phyloP scores from a whole-genome alignment of 176 grass and related monocot species.

The Triticum turgidum region DNA sequence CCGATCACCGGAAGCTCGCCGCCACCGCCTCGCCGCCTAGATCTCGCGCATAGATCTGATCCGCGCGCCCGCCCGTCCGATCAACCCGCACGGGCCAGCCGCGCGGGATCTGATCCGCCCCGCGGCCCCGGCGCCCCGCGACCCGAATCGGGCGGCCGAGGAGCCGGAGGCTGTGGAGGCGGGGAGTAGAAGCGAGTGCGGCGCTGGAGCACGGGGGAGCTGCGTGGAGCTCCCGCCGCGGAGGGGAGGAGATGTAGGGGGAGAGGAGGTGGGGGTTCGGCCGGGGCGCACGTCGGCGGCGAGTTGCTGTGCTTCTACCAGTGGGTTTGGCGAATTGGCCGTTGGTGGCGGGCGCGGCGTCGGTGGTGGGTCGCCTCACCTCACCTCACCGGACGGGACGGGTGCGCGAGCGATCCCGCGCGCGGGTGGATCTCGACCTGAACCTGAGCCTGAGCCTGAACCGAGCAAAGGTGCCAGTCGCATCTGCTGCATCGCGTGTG shows the following conservation, averaged over 20 bases:
- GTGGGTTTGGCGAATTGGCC: constrained; percentile 42
- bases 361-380: constrained; percentile 34
- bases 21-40: constrained; percentile 14
- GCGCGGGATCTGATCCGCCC: constrained; percentile 33
- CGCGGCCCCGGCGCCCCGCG: neutral
- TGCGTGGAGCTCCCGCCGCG: constrained; percentile 28
- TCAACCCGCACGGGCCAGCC: neutral
- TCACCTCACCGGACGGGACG: neutral
- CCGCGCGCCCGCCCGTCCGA: constrained; percentile 4
- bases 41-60: constrained; percentile 65
- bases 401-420: constrained; percentile 6
- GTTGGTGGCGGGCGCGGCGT: constrained; percentile 40
- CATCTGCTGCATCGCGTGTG: neutral
- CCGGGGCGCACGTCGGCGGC: constrained; percentile 25
- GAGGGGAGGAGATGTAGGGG: constrained; percentile 29
- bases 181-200: neutral
- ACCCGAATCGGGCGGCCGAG: neutral
- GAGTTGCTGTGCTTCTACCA: neutral
- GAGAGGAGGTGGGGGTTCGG: neutral
- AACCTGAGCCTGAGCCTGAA: neutral
- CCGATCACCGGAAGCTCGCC: constrained; percentile 17
- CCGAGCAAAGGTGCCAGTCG: neutral
- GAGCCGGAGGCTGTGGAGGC: neutral
- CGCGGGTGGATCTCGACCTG: constrained; percentile 36
- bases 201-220: neutral